These are phyloP conservation scores for Nemania sp. DNA, from an alignment of 2,329 filamentous ascomycete genomes.

Conservation along the genomic window DNA sequence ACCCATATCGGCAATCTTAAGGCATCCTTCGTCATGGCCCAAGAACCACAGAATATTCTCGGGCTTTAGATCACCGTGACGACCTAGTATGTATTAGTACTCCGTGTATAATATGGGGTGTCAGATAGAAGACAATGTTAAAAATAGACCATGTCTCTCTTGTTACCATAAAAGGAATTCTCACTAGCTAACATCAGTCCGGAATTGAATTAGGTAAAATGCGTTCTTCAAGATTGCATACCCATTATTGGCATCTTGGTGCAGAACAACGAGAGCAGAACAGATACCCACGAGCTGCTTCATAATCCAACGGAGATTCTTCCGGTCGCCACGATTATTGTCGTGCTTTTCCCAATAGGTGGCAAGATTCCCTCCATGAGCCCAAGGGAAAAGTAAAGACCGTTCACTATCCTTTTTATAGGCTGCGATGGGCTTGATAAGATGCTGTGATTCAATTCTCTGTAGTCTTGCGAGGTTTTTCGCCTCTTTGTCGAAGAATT, in stretches of 20 bases:
- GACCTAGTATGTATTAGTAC: slow-evolving; percentile 1
- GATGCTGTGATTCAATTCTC: background rate
- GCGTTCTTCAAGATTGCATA: background rate
- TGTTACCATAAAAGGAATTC: background rate
- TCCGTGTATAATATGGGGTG: background rate
- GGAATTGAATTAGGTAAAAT: background rate
- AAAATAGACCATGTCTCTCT: background rate
- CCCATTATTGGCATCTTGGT: background rate
- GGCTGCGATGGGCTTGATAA: slow-evolving; percentile 16
- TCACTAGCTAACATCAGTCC: background rate
- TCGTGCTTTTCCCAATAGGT: background rate
- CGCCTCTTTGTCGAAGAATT: slow-evolving; percentile 6
- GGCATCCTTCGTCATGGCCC: background rate
- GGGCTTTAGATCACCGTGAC: background rate
- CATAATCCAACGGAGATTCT: background rate
- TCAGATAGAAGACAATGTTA: too few species aligned
- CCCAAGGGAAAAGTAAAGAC: slow-evolving; percentile 19
- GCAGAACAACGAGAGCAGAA: background rate
- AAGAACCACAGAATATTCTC: slow-evolving; percentile 1
- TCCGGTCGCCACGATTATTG: background rate
- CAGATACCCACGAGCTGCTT: slow-evolving; percentile 1
- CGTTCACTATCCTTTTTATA: slow-evolving; percentile 2
- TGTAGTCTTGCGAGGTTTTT: background rate
- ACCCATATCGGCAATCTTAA: slow-evolving; percentile 4
- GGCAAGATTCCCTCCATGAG: slow-evolving; percentile 7